phyloP scores from a whole-genome alignment of 495 filamentous ascomycete genomes.

The Xylaria telfairii region DNA sequence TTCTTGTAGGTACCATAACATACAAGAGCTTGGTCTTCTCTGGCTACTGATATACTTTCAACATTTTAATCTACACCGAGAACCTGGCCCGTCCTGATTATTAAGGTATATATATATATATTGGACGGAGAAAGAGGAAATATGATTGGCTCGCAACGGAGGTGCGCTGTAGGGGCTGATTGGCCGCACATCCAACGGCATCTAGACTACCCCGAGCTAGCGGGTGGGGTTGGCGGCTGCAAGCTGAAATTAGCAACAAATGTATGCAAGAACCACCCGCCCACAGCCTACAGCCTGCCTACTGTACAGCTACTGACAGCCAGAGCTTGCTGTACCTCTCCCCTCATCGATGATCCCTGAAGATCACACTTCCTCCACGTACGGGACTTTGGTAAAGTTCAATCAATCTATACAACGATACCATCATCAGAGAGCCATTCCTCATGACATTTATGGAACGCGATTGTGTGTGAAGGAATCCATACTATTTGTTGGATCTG shows the following conservation, averaged over 20 bases:
- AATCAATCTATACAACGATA: not conserved
- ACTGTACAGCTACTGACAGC: no score
- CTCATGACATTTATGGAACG: not conserved
- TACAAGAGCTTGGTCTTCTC: no score
- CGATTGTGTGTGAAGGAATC: not conserved
- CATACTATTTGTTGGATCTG: not conserved
- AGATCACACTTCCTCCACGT: not conserved
- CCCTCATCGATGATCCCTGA: not conserved
- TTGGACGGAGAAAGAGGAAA: not conserved
- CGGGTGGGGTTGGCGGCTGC: slow-evolving; percentile 14
- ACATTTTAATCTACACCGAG: no score
- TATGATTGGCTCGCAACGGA: not conserved
- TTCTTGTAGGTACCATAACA: no score
- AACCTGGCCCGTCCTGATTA: not conserved
- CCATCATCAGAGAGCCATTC: not conserved
- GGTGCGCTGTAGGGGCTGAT: not conserved
- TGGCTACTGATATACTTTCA: no score
- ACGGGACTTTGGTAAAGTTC: not conserved
- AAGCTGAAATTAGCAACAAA: slow-evolving; percentile 22
- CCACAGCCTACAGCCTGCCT: no score
- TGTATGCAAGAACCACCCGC: not conserved
- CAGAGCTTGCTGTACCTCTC: not conserved
- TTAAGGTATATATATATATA: no score
- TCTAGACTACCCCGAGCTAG: not conserved
- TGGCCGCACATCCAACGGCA: not conserved